Evolutionary conservation across 2,329 filamentous ascomycete species (phyloP), one percentile per base, ranked within the genome.

Genomic region (Aureobasidium sp.): DNA sequence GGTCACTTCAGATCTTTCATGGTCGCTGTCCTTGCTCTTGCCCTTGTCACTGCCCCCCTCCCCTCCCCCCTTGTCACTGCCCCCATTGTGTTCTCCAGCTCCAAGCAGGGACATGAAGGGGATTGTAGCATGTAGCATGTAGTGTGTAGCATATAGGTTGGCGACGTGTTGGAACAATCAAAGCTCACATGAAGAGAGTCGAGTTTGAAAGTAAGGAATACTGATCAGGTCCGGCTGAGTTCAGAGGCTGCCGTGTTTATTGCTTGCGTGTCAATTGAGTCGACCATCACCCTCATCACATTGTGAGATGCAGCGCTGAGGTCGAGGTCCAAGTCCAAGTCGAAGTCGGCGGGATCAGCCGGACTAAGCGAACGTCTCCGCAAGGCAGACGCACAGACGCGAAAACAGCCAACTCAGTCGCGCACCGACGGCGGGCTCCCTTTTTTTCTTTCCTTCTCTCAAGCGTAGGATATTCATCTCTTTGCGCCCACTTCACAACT

Each of bases 381-480:
- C 25, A 3, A 6, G 7, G 15, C 25, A 4, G 1, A 11, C 53
- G 53, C 53, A 57, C 53, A 57, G 59, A 48, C 47, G 53, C 29
- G 36, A 57, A 52, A 51, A n/a, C 11, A 25, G 36, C n/a, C n/a
- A 42, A 9, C 29, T 36, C 22, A 37, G 25, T 25, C 45, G 37
- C 56, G 25, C 42, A 29, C 22, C 27, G 31, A 27, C 27, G 25
- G 5, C 22, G n/a, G 48, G 15, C 15, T 39, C 29, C 60, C 45
- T 48, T 56, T 62, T 53, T 47, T 37, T 29, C 22, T 25, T 44
- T 62, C 39, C 51, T 34, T 22, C 47, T 42, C 55, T 39, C 39
- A 76, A 82, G 84, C 90, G 90, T 88, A 94, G 90, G 90, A 94
- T 94, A 88, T 81, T 81, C 79, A 94, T 82, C 78, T 91, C 88